Percentiles rank a stretch among this genome's conserved stretches.
Evolutionary conservation across 2,329 filamentous ascomycete genomes (phyloP).

Genomic region (Eutypa lata): DNA sequence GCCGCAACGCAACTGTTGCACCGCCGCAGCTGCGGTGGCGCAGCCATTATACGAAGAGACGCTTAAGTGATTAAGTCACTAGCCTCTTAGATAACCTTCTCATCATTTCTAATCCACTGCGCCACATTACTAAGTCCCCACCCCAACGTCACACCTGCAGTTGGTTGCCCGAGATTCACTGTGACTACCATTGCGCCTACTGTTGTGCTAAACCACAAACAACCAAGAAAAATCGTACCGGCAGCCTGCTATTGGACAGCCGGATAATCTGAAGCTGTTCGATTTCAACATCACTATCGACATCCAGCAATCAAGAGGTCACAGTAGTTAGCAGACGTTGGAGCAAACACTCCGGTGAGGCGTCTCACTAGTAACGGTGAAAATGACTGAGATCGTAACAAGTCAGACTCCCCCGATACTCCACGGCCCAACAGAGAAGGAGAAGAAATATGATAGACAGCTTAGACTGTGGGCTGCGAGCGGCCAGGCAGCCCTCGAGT

Average conservation of each 20-base stretch:
- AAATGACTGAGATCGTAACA: slow-evolving; percentile 43
- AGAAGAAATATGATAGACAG: slow-evolving; percentile 89
- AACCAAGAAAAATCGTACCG: too few relatives aligned
- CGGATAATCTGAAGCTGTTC: too few relatives aligned
- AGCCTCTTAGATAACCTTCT: too few relatives aligned
- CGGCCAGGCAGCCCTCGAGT: slow-evolving; percentile 85
- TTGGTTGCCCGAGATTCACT: not conserved
- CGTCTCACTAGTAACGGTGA: slow-evolving; percentile 4
- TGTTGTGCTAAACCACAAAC: too few relatives aligned
- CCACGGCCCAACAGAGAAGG: slow-evolving; percentile 56
- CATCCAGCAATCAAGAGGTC: not conserved
- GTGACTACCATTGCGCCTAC: too few relatives aligned
- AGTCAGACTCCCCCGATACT: slow-evolving; percentile 46
- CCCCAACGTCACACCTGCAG: not conserved
- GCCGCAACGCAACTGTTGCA: too few relatives aligned
- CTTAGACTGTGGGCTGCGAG: slow-evolving; percentile 91
- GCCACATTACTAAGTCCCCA: not conserved
- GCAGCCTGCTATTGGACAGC: too few relatives aligned
- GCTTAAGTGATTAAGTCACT: too few relatives aligned
- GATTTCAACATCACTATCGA: not conserved
- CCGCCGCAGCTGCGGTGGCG: too few relatives aligned
- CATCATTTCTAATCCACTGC: not conserved
- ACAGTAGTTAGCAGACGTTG: not conserved
- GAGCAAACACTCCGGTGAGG: slow-evolving; percentile 1
- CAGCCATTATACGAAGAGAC: too few relatives aligned